Percentiles rank a stretch among this genome's conserved stretches.
phyloP scores from a whole-genome alignment of 2,329 filamentous ascomycete species.

The Teratosphaeria gauchensis region DNA sequence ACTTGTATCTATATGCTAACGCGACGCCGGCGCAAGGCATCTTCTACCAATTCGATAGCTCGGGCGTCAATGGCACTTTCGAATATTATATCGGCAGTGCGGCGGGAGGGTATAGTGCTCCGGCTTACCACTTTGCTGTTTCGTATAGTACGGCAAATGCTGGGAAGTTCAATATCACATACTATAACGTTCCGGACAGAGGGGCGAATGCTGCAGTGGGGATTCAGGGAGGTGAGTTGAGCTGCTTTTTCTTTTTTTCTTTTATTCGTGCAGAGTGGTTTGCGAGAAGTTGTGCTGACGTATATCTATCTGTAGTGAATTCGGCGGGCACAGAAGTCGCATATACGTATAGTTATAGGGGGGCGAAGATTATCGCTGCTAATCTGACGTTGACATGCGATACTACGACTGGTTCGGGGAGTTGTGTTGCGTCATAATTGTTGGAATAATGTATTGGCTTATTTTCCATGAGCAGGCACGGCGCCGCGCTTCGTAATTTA shows the following conservation, averaged over 20 bases:
- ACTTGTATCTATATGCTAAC: slow-evolving; percentile 19
- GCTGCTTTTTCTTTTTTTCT: neutral
- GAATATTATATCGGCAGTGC: slow-evolving; percentile 22
- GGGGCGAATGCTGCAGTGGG: slow-evolving; percentile 18
- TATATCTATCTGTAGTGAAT: slow-evolving; percentile 1
- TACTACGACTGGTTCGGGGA: neutral
- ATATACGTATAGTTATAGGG: neutral
- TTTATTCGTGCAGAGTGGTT: neutral
- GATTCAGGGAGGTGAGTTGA: slow-evolving; percentile 21
- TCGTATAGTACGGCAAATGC: slow-evolving; percentile 19
- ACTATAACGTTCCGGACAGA: slow-evolving; percentile 17
- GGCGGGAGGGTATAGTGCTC: slow-evolving; percentile 6
- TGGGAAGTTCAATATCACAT: slow-evolving; percentile 21
- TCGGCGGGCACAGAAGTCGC: slow-evolving; percentile 1
- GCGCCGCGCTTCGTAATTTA: neutral
- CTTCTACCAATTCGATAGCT: slow-evolving; percentile 21
- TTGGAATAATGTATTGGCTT: neutral
- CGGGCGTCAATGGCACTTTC: slow-evolving; percentile 15
- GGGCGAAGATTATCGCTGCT: neutral
- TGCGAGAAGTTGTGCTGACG: neutral
- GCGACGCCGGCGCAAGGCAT: slow-evolving; percentile 18
- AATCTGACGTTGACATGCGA: slow-evolving; percentile 1
- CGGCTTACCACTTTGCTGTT: slow-evolving; percentile 24
- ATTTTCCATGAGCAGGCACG: neutral
- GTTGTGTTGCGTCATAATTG: neutral